A percentile compares a stretch with the other conserved stretches of the same genome.
These are phyloP conservation scores for Mycena capillaripes DNA, from an alignment of 768 basidiomycete species.

Conservation along the genomic window DNA sequence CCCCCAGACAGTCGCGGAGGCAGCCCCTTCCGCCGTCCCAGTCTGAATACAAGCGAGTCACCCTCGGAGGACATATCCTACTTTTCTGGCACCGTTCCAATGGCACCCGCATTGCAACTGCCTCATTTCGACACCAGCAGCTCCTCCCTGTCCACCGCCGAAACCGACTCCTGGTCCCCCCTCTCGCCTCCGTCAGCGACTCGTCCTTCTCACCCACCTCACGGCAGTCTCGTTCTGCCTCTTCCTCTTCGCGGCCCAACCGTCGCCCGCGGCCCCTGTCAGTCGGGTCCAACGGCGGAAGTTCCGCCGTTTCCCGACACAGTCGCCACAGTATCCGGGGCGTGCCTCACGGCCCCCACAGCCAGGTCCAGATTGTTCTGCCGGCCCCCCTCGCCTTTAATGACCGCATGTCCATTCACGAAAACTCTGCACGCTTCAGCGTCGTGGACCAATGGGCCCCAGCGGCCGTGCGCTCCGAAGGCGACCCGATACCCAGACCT, in stretches of 20 bases:
- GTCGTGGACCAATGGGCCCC: conserved; percentile 56
- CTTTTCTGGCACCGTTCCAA: conserved; percentile 31
- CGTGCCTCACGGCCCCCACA: conserved; percentile 72
- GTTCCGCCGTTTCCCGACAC: conserved; percentile 46
- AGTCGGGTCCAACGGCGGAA: conserved; percentile 52
- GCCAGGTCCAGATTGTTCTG: conserved; percentile 75
- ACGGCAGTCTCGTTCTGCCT: conserved; percentile 24
- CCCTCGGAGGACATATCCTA: conserved; percentile 33
- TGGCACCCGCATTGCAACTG: conserved; percentile 37
- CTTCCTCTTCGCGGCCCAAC: conserved; percentile 33
- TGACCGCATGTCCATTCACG: conserved; percentile 46
- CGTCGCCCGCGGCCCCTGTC: conserved; percentile 53
- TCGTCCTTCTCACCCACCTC: conserved; percentile 16
- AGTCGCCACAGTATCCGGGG: conserved; percentile 63
- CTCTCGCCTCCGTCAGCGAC: conserved; percentile 18
- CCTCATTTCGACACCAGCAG: conserved; percentile 43
- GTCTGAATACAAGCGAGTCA: conserved; percentile 34
- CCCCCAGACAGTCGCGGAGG: conserved; percentile 32
- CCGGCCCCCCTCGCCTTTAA: conserved; percentile 71
- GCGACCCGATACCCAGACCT: conserved; percentile 23
- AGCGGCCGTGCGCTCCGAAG: conserved; percentile 25
- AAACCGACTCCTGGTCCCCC: conserved; percentile 24
- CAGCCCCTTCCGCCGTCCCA: conserved; percentile 35
- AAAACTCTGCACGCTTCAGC: conserved; percentile 35
- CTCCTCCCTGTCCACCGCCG: conserved; percentile 41